Conservation (phyloP, 2,329 filamentous ascomycete species). For the Coniochaeta sp. region DNA sequence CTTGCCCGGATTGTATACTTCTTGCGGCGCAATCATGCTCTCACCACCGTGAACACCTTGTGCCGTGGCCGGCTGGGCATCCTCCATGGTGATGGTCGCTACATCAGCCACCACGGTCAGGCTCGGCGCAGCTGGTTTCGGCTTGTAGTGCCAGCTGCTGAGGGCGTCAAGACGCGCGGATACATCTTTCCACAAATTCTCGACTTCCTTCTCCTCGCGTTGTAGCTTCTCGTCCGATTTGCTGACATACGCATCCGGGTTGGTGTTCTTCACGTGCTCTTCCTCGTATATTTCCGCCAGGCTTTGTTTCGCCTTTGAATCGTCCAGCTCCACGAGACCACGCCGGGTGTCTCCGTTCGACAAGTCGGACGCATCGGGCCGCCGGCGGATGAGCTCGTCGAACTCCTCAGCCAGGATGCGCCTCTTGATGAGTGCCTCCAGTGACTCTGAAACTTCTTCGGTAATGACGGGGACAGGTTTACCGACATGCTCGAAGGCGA, state of each 20-base stretch:
- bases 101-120: conserved; percentile 86
- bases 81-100: conserved; percentile 89
- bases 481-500: conserved; percentile 91
- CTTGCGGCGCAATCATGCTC: conserved; percentile 84
- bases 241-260: conserved; percentile 74
- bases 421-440: conserved; percentile 90
- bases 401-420: conserved; percentile 87
- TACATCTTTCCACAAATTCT: conserved; percentile 74
- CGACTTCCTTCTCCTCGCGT: conserved; percentile 77
- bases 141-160: conserved; percentile 92
- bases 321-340: conserved; percentile 74
- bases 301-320: conserved; percentile 78
- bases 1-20: conserved; percentile 80
- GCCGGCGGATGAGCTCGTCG: conserved; percentile 78
- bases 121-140: conserved; percentile 72
- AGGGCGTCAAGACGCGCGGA: conserved; percentile 77
- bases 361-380: conserved; percentile 64
- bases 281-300: conserved; percentile 93
- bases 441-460: conserved; percentile 79
- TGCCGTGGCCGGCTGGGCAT: conserved; percentile 79
- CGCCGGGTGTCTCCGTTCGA: conserved; percentile 51
- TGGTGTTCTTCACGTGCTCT: conserved; percentile 71
- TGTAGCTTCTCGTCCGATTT: conserved; percentile 74
- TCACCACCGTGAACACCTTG: conserved; percentile 61
- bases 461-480: conserved; percentile 95